Evolutionary conservation across 257 asterid genomes (phyloP), one percentile per base, ranked within the genome.

Genomic region (Nicotiana undulata): DNA sequence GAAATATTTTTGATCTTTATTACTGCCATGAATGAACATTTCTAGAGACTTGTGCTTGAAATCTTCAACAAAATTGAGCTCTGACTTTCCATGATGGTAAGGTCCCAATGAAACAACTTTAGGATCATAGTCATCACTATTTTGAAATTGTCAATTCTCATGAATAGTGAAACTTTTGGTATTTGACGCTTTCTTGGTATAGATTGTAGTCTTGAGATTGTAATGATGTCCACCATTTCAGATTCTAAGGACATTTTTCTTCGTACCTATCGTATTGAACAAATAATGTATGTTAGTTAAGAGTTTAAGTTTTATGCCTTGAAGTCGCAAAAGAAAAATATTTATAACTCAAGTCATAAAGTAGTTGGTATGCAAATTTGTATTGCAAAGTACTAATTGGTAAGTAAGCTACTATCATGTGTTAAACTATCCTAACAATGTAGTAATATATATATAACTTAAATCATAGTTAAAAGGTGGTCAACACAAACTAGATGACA

Each of bases 61-160:
- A 6, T 82, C 55, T 64, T 86, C 87, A 17, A 76, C 84, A n/a
- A 29, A 56, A 9, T 77, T 44, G 61, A 86, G 82, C 8, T 80
- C 77, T 29, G 55, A 17, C 18, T 84, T 76, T 56, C 86, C 83
- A 26, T 82, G 84, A 53, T 84, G 87, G 75, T 82, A 84, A 16
- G 89, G 86, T 4, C 89, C 86, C 18, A 87, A 46, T 24, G 88
- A 87, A 59, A 82, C 81, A 28, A 82, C 53, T 44, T 70, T 29
- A 12, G 88, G 86, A 26, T 82, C 81, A 31, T 74, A 83, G 3
- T 64, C 74, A 10, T 63, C 34, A 53, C 63, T n/a, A 3, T 72
- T 66, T 4, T 75, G 4, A n/a, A n/a, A 40, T 61, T 51, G 32
- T 75, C 66, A 55, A 28, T 4, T 40, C 84, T 63, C 37, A 78